Base-by-base conservation (phyloP, 2,329 filamentous ascomycete species). In the Phoma herbarum region DNA sequence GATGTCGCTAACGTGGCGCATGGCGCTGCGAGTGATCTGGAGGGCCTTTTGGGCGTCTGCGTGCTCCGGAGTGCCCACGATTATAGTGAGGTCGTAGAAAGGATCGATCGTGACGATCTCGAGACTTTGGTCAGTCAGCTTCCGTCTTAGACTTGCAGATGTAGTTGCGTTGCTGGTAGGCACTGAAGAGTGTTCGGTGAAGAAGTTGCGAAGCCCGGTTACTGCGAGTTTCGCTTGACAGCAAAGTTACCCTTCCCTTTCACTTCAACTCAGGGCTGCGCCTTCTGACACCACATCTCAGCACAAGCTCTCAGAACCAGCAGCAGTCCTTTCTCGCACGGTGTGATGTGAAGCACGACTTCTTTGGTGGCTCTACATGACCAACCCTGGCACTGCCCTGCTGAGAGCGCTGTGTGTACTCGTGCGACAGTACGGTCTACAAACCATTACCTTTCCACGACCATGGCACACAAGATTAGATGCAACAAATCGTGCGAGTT, bases 51-150 rank as follows among this genome's bases (percentile, higher is more conserved):
- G 53, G 2, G 53, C 56, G 2, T 45, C n/a, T 2, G 6, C 6
- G 4, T 33, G 20, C 0, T 48, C 37, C 14, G 42, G 37, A 16
- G 23, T 49, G 14, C 63, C 61, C 11, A 62, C 59, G 11, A 59
- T 49, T 12, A 65, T n/a, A 0, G 57, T 59, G 4, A 59, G 25
- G 33, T 65, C 62, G 11, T 59, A 59, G 9, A 23, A n/a, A 0
- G 31, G 39, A n/a, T 62, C 60, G 9, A 62, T 25, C 0, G 48
- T 59, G 26, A 53, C 20, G 14, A 41, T 33, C 10, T 45, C 25
- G 7, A 46, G 37, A 4, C 44, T 25, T 0, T 5, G 49, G 2
- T 58, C 43, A 18, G 43, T 39, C 1, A 11, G 1, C 10, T 44
- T 53, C 5, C 37, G 44, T 20, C 53, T 59, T 2, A 23, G 2